Evolutionary conservation across 768 basidiomycete genomes (phyloP), one percentile per base, ranked within the genome.

Genomic region (Russula abietina): DNA sequence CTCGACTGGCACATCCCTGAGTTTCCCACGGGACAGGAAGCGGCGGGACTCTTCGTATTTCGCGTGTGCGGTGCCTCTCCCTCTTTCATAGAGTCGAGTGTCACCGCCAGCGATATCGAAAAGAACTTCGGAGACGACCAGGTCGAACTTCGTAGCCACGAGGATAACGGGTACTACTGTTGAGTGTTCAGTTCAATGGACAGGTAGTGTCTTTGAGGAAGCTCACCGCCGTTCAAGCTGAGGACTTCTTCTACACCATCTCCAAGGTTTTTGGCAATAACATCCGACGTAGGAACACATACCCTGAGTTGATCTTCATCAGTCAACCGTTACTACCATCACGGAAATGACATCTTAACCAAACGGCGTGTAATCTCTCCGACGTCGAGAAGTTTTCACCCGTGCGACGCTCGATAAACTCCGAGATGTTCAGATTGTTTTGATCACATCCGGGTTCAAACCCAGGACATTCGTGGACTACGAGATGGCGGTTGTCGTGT

Each of bases 331-430:
- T 16, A 22, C 2, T 3, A 30, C 9, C 16, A n/a, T 45, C 22
- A 19, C 3, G 28, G 38, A 28, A 9, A 43, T 19, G 11, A 9
- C 33, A 28, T 28, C 4, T 43, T 22, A 41, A 62, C 61, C 61
- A 62, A 11, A 62, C 16, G 0, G 50, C 55, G 24, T 62, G 61
- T 36, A 62, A 28, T 45, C 50, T 62, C 33, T 62, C 55, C 9
- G 41, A 49, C 14, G 41, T 22, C 17, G 39, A 11, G 30, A 16
- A 14, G 22, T 4, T 52, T 8, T 19, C 0, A n/a, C 30, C 32
- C 17, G 50, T 36, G 33, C 41, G 41, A 8, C 7, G 2, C 14
- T 7, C n/a, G 11, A 62, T 51, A 39, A 62, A 62, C 1, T 57
- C 50, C 24, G 17, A 30, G 7, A 62, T 51, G 4, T 7, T 14